A percentile compares a stretch with the other conserved stretches of the same genome.
phyloP scores from a whole-genome alignment of 2,329 filamentous ascomycete species.

The Zarea fungicola region DNA sequence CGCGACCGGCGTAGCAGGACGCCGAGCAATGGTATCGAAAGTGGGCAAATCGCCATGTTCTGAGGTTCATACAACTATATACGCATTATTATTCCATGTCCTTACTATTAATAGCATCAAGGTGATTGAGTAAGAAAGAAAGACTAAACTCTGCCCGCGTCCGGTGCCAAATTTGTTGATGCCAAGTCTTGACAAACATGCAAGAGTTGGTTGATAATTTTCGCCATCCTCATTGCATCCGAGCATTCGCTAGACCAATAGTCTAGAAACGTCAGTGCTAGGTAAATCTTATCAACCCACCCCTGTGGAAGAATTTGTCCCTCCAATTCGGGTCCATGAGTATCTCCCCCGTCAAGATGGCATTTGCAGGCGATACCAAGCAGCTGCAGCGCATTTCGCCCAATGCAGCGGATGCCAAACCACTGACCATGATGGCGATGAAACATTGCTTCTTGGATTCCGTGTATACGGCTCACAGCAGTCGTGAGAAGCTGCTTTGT shows the following conservation, averaged over 20 bases:
- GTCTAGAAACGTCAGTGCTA: not conserved
- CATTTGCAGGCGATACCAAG: conserved; percentile 10
- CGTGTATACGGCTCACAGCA: conserved; percentile 14
- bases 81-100: too few relatives aligned
- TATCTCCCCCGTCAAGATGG: not conserved
- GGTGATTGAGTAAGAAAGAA: too few relatives aligned
- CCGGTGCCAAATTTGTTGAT: too few relatives aligned
- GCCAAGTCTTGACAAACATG: not conserved
- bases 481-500: conserved; percentile 9
- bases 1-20: too few relatives aligned
- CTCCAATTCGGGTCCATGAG: not conserved
- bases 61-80: too few relatives aligned
- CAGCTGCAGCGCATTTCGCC: conserved; percentile 18
- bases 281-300: not conserved
- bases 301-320: not conserved
- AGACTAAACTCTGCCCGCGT: too few relatives aligned
- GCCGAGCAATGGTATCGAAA: too few relatives aligned
- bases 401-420: conserved; percentile 20
- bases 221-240: not conserved
- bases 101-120: too few relatives aligned
- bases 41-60: too few relatives aligned
- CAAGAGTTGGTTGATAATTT: not conserved
- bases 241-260: not conserved
- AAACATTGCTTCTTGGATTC: conserved; percentile 17
- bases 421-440: conserved; percentile 20